A percentile compares a stretch with the other conserved stretches of the same genome.
Conservation (phyloP, 73 alveolate species). For the Uronychia setigera region DNA sequence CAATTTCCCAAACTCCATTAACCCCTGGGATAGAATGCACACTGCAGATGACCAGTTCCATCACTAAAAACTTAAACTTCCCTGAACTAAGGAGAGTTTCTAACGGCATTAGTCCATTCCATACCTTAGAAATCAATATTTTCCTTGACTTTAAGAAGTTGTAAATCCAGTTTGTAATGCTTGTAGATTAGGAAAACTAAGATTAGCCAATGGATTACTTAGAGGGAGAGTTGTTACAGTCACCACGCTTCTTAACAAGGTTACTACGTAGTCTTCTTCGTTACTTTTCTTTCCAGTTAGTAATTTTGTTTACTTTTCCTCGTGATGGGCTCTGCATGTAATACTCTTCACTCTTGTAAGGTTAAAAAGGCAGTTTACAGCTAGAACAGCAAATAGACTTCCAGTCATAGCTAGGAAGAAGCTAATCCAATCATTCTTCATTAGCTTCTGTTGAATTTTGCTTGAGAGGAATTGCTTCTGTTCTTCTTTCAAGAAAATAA, state of each 20-base stretch:
- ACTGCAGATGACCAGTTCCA: conserved; percentile 26
- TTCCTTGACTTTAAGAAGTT: conserved; percentile 54
- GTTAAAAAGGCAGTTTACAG: conserved; percentile 9
- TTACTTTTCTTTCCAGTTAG: conserved; percentile 4
- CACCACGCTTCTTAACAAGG: conserved; percentile 25
- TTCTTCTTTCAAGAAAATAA: conserved; percentile 29
- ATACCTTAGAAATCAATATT: conserved; percentile 49
- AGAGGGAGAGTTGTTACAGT: conserved; percentile 13
- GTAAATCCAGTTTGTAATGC: conserved; percentile 47
- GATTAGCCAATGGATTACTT: neutral
- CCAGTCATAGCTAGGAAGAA: conserved; percentile 25
- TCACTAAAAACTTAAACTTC: conserved; percentile 7
- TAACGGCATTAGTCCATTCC: conserved; percentile 4
- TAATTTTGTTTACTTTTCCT: conserved; percentile 23
- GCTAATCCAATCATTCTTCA: conserved; percentile 25
- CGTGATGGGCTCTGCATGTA: conserved; percentile 27
- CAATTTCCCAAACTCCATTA: too few species aligned
- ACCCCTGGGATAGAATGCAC: conserved; percentile 51
- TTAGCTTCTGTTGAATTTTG: conserved; percentile 28
- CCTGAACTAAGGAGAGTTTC: conserved; percentile 24
- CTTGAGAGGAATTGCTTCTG: neutral
- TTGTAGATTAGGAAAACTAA: conserved; percentile 11
- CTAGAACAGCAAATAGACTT: conserved; percentile 21
- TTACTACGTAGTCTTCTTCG: conserved; percentile 16
- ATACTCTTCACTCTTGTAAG: conserved; percentile 27